Evolutionary conservation across 1,284 basidiomycete species (phyloP).

Genomic region (Stereum hirsutum): DNA sequence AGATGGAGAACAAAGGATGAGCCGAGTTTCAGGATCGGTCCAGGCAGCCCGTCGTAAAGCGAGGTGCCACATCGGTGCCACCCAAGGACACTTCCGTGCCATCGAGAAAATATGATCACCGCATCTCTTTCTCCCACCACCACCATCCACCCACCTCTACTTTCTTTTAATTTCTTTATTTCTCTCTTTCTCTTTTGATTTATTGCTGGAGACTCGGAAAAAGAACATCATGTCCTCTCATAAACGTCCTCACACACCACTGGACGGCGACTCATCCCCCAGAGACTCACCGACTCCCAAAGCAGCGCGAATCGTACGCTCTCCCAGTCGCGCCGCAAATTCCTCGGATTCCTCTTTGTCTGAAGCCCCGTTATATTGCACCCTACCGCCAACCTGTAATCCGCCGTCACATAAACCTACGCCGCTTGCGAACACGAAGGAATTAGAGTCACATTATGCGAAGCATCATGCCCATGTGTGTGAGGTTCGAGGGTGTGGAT

Average conservation of each 20-base stretch:
- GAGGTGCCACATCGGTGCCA: too few species aligned
- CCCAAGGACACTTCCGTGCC: too few species aligned
- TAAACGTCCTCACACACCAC: constrained; percentile 5
- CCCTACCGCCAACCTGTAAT: constrained; percentile 77
- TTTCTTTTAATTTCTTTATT: neutral
- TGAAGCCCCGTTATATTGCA: constrained; percentile 53
- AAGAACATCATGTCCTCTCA: neutral
- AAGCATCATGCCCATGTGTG: constrained; percentile 82
- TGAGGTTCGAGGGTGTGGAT: constrained; percentile 54
- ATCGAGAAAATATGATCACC: neutral
- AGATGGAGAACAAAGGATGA: too few species aligned
- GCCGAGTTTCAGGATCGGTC: too few species aligned
- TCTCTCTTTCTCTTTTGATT: neutral
- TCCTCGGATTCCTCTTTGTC: too few species aligned
- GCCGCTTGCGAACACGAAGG: constrained; percentile 46
- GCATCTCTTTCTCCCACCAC: neutral
- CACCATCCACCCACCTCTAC: neutral
- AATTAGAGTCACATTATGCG: constrained; percentile 75
- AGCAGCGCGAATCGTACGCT: constrained; percentile 11
- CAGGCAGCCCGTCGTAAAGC: too few species aligned
- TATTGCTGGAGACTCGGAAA: too few species aligned
- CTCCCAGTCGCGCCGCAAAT: too few species aligned
- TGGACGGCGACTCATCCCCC: constrained; percentile 7
- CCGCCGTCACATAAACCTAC: constrained; percentile 46
- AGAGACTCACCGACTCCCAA: constrained; percentile 14